Percentiles rank a stretch among this genome's conserved stretches.
These are phyloP conservation scores for Euphorbia peplus DNA, from an alignment of 345 rosid genomes.

Conservation along the genomic window DNA sequence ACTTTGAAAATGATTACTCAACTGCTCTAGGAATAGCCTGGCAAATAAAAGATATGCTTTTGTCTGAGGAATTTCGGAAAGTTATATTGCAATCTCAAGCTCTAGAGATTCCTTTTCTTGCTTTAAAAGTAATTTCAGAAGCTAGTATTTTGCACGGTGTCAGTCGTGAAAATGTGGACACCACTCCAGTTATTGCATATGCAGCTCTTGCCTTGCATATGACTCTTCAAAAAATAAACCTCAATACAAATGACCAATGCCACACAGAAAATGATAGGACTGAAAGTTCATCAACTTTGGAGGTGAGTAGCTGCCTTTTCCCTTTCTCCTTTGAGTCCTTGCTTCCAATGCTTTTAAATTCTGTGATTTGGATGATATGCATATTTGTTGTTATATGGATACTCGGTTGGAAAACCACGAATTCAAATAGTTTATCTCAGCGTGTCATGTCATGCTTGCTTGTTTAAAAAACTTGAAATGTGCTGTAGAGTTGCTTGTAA, in stretches of 20 bases:
- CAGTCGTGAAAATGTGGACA: slow-evolving; percentile 50
- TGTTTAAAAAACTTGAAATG: not conserved
- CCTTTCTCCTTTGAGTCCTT: slow-evolving; percentile 13
- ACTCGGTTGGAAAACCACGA: not conserved
- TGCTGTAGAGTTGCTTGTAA: not conserved
- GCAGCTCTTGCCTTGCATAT: slow-evolving; percentile 63
- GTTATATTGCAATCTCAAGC: slow-evolving; percentile 52
- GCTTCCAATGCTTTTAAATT: not conserved
- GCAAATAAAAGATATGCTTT: slow-evolving; percentile 79
- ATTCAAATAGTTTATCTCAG: not conserved
- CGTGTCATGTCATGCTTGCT: not conserved
- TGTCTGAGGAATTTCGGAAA: slow-evolving; percentile 44
- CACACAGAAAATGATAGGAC: slow-evolving; percentile 24
- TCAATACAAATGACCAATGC: slow-evolving; percentile 9
- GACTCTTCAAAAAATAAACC: slow-evolving; percentile 38
- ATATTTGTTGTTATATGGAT: not conserved
- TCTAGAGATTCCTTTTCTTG: slow-evolving; percentile 44
- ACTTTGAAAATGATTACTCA: slow-evolving; percentile 62
- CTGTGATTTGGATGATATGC: not conserved
- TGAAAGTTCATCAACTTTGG: slow-evolving; percentile 25
- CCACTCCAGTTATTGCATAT: slow-evolving; percentile 67
- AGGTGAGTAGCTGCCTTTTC: slow-evolving; percentile 42
- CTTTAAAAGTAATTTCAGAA: slow-evolving; percentile 73
- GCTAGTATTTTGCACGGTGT: slow-evolving; percentile 62
- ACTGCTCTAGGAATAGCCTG: slow-evolving; percentile 79